Percentiles rank a stretch among this genome's conserved stretches.
Evolutionary conservation across 1,139 yeast genomes (phyloP).

Genomic region (Scheffersomyces segobiensis): DNA sequence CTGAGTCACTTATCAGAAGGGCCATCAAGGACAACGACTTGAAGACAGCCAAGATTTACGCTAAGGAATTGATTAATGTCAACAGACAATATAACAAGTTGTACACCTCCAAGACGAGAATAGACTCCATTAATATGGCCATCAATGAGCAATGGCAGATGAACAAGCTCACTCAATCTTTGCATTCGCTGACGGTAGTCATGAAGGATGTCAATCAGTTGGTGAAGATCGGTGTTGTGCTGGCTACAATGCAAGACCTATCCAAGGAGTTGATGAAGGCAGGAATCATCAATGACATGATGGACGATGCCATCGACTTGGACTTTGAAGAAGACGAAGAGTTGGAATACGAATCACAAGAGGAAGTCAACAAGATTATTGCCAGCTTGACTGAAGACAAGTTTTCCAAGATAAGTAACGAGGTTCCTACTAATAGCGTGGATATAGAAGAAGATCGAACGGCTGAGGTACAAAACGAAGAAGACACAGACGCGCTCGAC

Average conservation of each 20-base stretch:
- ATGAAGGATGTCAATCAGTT: slow-evolving; percentile 88
- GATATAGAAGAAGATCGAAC: slow-evolving; percentile 18
- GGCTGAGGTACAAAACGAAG: slow-evolving; percentile 46
- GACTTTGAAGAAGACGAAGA: slow-evolving; percentile 60
- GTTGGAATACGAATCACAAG: slow-evolving; percentile 68
- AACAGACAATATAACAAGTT: slow-evolving; percentile 74
- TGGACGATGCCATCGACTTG: slow-evolving; percentile 82
- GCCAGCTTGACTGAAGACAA: slow-evolving; percentile 46
- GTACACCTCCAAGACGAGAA: slow-evolving; percentile 78
- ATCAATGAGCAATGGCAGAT: slow-evolving; percentile 90
- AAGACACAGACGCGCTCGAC: slow-evolving; percentile 70
- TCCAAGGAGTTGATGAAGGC: slow-evolving; percentile 87
- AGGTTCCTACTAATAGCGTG: slow-evolving; percentile 39
- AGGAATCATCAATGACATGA: slow-evolving; percentile 94
- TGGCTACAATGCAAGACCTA: slow-evolving; percentile 81
- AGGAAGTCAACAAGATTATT: slow-evolving; percentile 57
- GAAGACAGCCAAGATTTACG: slow-evolving; percentile 75
- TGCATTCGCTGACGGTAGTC: slow-evolving; percentile 74
- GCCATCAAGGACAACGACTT: slow-evolving; percentile 79
- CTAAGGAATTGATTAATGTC: slow-evolving; percentile 76
- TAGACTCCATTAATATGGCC: slow-evolving; percentile 84
- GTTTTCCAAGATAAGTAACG: slow-evolving; percentile 42
- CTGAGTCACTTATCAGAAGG: slow-evolving; percentile 70
- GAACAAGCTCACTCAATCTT: slow-evolving; percentile 78
- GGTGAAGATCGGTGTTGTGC: slow-evolving; percentile 76